Evolutionary conservation across 129 eudicot species (phyloP).

Genomic region (Daucus carota): DNA sequence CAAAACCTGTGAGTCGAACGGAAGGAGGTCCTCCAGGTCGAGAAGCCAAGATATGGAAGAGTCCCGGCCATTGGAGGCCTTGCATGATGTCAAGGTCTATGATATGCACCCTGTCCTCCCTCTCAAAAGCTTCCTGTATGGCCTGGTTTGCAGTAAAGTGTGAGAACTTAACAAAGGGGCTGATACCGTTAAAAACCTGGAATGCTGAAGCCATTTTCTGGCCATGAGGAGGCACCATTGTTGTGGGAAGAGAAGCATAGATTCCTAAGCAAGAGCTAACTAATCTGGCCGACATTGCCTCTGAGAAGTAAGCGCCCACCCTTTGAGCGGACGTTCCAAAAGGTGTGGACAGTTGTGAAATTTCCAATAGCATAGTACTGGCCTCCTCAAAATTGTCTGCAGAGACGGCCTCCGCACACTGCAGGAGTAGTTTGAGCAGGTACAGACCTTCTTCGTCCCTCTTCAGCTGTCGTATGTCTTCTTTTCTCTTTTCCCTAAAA

Average conservation of each 20-base stretch:
- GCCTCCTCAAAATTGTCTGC: constrained; percentile 79
- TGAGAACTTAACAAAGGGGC: constrained; percentile 91
- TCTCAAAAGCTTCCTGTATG: constrained; percentile 90
- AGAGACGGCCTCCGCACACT: constrained; percentile 91
- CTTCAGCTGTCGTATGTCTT: constrained; percentile 50
- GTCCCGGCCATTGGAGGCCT: constrained; percentile 98
- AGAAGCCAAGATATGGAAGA: constrained; percentile 92
- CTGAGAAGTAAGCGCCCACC: constrained; percentile 95
- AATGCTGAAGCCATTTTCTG: constrained; percentile 77
- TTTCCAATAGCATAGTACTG: constrained; percentile 69
- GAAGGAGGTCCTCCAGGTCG: constrained; percentile 88
- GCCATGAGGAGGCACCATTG: constrained; percentile 34
- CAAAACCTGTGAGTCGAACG: constrained; percentile 82
- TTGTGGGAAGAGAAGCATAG: constrained; percentile 53
- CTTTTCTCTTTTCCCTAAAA: constrained; percentile 37
- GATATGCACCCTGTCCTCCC: constrained; percentile 86
- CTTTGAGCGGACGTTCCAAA: constrained; percentile 96
- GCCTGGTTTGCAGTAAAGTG: constrained; percentile 99
- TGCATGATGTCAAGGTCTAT: constrained; percentile 98
- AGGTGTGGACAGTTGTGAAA: constrained; percentile 80
- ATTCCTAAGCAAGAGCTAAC: constrained; percentile 75
- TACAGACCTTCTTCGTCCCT: constrained; percentile 89
- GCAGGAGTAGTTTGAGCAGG: constrained; percentile 69
- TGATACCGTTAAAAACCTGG: constrained; percentile 94
- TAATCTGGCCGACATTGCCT: constrained; percentile 95